Conservation (phyloP, 73 alveolate species). For the Symbiodinium pilosum region DNA sequence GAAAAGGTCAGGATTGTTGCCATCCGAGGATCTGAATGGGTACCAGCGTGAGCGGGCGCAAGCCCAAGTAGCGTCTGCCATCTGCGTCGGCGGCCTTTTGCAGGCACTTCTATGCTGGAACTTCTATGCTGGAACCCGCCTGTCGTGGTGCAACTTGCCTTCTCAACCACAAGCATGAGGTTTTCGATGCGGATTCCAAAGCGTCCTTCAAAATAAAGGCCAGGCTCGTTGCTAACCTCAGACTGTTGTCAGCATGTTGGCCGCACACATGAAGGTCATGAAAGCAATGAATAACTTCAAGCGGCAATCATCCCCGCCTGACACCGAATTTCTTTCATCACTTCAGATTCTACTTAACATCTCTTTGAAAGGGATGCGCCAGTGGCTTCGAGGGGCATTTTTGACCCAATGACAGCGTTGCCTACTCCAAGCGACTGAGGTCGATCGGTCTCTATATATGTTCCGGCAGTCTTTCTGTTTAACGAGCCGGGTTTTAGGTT, state of each 20-base stretch:
- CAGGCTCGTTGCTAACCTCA: slow-evolving; percentile 97
- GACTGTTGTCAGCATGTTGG: not conserved
- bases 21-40: slow-evolving; percentile 4
- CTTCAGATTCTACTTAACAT: too few relatives aligned
- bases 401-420: too few relatives aligned
- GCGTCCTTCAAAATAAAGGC: slow-evolving; percentile 97
- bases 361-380: too few relatives aligned
- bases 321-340: not conserved
- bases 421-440: too few relatives aligned
- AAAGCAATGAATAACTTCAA: not conserved
- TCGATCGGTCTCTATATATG: too few relatives aligned
- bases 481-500: too few relatives aligned
- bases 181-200: slow-evolving; percentile 98
- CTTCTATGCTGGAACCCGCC: too few relatives aligned
- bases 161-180: slow-evolving; percentile 96
- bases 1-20: too few relatives aligned
- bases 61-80: slow-evolving; percentile 13
- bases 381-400: too few relatives aligned
- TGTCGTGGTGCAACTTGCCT: too few relatives aligned
- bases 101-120: not conserved
- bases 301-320: slow-evolving; percentile 28
- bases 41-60: not conserved
- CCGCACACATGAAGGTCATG: too few relatives aligned
- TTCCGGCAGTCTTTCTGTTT: too few relatives aligned
- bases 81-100: not conserved